Conservation (phyloP, 495 filamentous ascomycete species). For the Aspergillus steynii region DNA sequence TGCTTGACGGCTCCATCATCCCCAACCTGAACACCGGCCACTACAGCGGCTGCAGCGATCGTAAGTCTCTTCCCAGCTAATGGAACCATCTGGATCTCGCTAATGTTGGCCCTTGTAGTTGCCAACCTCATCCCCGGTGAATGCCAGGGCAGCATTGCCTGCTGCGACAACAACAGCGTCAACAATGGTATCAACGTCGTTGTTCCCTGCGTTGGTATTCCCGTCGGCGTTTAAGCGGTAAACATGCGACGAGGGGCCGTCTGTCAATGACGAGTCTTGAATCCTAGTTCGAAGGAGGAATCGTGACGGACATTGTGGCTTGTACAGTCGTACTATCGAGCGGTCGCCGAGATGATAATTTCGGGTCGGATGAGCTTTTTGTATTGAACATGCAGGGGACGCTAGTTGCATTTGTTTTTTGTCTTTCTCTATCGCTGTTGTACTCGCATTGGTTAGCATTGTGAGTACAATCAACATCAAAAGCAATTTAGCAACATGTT, state of each 20-base stretch:
- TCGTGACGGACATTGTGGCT: not conserved
- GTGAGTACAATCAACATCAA: not conserved
- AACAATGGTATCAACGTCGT: not conserved
- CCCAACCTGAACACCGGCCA: not conserved
- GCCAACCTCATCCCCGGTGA: not conserved
- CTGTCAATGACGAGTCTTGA: too few species aligned
- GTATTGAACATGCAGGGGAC: not conserved
- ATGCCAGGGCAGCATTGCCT: not conserved
- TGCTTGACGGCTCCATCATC: not conserved
- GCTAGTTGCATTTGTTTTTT: not conserved
- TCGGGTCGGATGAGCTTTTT: not conserved
- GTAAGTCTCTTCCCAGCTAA: not conserved
- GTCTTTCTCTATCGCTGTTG: not conserved
- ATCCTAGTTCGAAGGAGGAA: not conserved
- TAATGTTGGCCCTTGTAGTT: not conserved
- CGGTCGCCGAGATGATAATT: too few species aligned
- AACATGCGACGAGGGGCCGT: not conserved
- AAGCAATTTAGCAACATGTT: too few species aligned
- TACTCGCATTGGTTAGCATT: slow-evolving; percentile 1
- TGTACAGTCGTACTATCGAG: not conserved
- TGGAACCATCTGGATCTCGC: not conserved
- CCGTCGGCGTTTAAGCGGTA: slow-evolving; percentile 18
- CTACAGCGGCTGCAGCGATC: not conserved
- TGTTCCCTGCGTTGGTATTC: too few species aligned
- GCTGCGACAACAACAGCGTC: not conserved